phyloP scores from a whole-genome alignment of 2,329 filamentous ascomycete species.

The Fusarium anguioides region DNA sequence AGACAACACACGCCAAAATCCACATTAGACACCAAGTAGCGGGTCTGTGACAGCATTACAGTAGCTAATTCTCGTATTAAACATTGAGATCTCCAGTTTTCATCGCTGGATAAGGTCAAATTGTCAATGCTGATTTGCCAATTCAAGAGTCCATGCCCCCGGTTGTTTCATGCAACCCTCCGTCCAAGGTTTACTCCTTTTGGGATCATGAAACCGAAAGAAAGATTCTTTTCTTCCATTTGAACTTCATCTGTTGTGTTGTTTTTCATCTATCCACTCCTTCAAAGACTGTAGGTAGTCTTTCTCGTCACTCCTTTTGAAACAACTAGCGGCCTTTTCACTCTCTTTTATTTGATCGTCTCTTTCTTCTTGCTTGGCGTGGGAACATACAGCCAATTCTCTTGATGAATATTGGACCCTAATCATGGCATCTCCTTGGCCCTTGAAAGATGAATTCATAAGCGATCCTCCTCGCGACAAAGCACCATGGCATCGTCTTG shows the following conservation, averaged over 20 bases:
- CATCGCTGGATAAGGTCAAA: neutral
- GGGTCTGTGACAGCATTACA: constrained; percentile 12
- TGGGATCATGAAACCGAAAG: constrained; percentile 1
- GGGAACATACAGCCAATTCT: neutral
- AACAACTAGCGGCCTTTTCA: no score
- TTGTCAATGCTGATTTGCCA: neutral
- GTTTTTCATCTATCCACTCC: neutral
- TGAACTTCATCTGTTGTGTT: neutral
- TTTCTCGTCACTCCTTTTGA: neutral
- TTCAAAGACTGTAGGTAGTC: neutral
- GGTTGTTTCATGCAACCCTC: constrained; percentile 4
- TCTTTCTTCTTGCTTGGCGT: neutral
- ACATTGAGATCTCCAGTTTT: constrained; percentile 14
- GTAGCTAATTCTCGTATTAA: constrained; percentile 22
- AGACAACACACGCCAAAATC: neutral
- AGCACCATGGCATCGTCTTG: constrained; percentile 25
- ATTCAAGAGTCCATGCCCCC: neutral
- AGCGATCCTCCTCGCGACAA: neutral
- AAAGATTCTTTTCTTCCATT: constrained; percentile 3
- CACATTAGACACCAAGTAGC: neutral
- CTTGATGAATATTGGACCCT: neutral
- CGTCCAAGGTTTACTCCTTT: neutral
- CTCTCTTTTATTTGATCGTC: neutral
- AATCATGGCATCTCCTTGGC: constrained; percentile 11
- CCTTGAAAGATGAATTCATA: constrained; percentile 22